Base-by-base conservation (phyloP, 1,284 basidiomycete genomes). In the Ganoderma resinaceum region DNA sequence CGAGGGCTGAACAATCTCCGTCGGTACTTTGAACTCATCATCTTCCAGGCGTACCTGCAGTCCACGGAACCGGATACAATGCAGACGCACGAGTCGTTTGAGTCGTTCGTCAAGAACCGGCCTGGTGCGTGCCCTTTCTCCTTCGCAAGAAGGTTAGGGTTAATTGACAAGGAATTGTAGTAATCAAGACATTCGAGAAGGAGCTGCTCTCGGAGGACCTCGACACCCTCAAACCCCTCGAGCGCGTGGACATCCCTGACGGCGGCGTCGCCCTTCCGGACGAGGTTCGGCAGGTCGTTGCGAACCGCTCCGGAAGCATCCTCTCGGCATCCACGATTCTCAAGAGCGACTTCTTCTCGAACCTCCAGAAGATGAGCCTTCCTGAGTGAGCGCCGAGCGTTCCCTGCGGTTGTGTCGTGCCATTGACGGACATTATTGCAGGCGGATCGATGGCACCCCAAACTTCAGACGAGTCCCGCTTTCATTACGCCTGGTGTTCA, bases 341-440 rank as follows among this genome's bases (percentile, higher is more conserved):
- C 77, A 99, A 99, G 83, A 97, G 95, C 66, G 97, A 99, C 80
- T 97, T 98, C 83, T 99, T 99, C 87, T 91, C 90, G 1, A 95
- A 95, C 73, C 78, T 98, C 61, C 97, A 98, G 81, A 98, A 98
- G 83, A 95, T 97, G 91, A 94, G 94, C 14, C 82, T 99, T 4
- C 94, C 95, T 0, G 97, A 98, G 92, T 96, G 74, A 65, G 91
- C 84, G 9, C 40, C 37, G 14, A 40, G 14, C 7, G 2, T 26
- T 16, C 38, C 1, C 5, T 38, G 18, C 38, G 20, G n/a, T 37
- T 23, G 7, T 37, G 16, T 42, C 23, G 14, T 29, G 62, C 0
- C 33, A 11, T 23, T n/a, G 38, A 43, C 9, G 35, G 38, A n/a
- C 33, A 29, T 69, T 43, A 53, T 37, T 63, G 31, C 73, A 96